A percentile compares a stretch with the other conserved stretches of the same genome.
phyloP scores from a whole-genome alignment of 176 grass and related monocot genomes.

The Zea mays region Zm-B73-REFERENCE-NAM-5.0 NC_050103.1:133507501-133508000 shows the following conservation, averaged over 20 bases:
- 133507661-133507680: background rate
- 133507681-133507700: background rate
- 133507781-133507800: background rate
- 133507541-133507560: slow-evolving; percentile 64
- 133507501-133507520: background rate
- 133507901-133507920: background rate
- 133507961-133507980: background rate
- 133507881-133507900: background rate
- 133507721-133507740: background rate
- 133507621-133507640: slow-evolving; percentile 59
- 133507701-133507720: background rate
- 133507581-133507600: slow-evolving; percentile 72
- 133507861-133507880: background rate
- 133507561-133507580: slow-evolving; percentile 42
- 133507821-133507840: background rate
- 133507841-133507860: background rate
- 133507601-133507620: slow-evolving; percentile 75
- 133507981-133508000: background rate
- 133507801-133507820: background rate
- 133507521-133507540: slow-evolving; percentile 27
- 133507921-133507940: background rate
- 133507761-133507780: background rate
- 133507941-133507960: background rate
- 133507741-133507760: background rate
- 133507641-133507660: slow-evolving; percentile 2